Base-by-base conservation (phyloP, 2,329 filamentous ascomycete genomes). In the Akanthomyces uredinophilus region DNA sequence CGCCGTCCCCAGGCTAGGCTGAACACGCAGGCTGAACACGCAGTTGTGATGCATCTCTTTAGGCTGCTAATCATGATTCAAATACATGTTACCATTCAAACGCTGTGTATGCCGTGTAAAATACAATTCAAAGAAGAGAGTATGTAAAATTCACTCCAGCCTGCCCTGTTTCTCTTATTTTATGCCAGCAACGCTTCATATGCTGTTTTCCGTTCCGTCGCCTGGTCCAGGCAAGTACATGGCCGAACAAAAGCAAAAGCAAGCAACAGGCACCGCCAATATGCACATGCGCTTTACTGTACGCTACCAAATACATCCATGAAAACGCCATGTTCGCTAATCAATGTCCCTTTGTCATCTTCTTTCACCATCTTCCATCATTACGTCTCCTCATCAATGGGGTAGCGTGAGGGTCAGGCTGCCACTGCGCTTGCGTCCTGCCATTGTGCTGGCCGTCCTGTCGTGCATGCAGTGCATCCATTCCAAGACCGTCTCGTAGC, bases 401-500 rank as follows among this genome's bases (percentile, higher is more conserved):
- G 60, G 60, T 5, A 62, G 43, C n/a, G 49, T 58, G n/a, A 60
- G 20, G 16, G 51, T 58, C 41, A 67, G 54, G 29, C 67, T 69
- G 10, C 66, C 68, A 32, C 65, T 70, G 27, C 68, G 63, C 51
- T 64, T 66, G 47, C 67, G 61, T 20, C 64, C 65, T 14, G 64
- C 68, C 10, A 49, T 44, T 16, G 44, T 22, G 22, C 24, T 44
- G 11, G 55, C 32, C 56, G 64, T 57, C 52, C 64, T 56, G 35
- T 75, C 80, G 60, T 84, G 78, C 44, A 79, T 68, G 65, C 82
- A 75, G 68, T 75, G 77, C 32, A 95, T 75, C 92, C 94, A 99
- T 75, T 98, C 94, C 60, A 96, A 78, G 7, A 98, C 83, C 46
- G 91, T 96, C 78, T 99, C 95, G 74, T 99, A 99, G 74, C 95